These are phyloP conservation scores for Acrodontium crateriforme DNA, from an alignment of 2,329 filamentous ascomycete genomes.

Conservation along the genomic window DNA sequence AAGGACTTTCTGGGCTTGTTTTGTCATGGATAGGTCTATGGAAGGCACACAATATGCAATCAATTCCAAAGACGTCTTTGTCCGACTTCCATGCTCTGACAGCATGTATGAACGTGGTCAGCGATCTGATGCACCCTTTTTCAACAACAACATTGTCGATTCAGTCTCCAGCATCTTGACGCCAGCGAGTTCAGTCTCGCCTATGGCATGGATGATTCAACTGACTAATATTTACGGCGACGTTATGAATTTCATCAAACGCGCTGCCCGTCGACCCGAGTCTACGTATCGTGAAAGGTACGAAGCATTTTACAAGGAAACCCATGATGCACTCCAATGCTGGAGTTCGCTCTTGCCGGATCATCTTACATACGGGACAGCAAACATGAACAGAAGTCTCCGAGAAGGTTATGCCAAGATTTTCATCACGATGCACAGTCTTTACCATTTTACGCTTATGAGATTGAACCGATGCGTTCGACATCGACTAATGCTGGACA, in stretches of 20 bases:
- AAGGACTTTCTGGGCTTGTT: conserved; percentile 59
- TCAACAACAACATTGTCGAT: conserved; percentile 39
- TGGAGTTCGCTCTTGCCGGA: conserved; percentile 46
- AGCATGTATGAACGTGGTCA: conserved; percentile 47
- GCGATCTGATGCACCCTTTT: conserved; percentile 45
- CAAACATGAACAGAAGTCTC: conserved; percentile 45
- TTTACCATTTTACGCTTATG: conserved; percentile 52
- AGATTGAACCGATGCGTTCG: conserved; percentile 50
- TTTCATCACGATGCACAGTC: conserved; percentile 50
- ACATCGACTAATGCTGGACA: conserved; percentile 28
- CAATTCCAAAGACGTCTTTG: conserved; percentile 50
- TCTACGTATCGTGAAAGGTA: conserved; percentile 32
- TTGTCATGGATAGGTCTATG: conserved; percentile 53
- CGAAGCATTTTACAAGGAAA: conserved; percentile 40
- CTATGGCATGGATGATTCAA: conserved; percentile 48
- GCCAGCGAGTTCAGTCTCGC: conserved; percentile 29
- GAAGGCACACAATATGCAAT: conserved; percentile 39
- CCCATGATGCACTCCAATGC: conserved; percentile 38
- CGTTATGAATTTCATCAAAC: conserved; percentile 46
- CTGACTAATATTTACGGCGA: conserved; percentile 53
- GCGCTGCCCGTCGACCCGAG: conserved; percentile 32
- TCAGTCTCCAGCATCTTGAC: conserved; percentile 20
- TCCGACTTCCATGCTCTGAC: conserved; percentile 50
- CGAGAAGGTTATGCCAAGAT: conserved; percentile 41
- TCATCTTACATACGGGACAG: conserved; percentile 38